phyloP scores from a whole-genome alignment of 495 filamentous ascomycete species.

The Podospora comata region DNA sequence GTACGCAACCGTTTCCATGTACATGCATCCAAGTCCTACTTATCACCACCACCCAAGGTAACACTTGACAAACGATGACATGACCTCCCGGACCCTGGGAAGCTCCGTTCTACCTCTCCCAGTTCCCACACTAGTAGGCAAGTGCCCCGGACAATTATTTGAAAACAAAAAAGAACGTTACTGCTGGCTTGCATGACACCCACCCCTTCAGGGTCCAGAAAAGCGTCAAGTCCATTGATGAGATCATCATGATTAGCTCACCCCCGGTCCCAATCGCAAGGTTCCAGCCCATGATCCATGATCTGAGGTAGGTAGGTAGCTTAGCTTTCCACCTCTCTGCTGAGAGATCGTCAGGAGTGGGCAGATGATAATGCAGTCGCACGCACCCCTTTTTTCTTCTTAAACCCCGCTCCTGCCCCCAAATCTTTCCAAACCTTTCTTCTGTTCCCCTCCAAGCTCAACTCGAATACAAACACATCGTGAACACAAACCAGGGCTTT shows the following conservation, averaged over 20 bases:
- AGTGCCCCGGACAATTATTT: neutral
- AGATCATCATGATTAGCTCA: constrained; percentile 23
- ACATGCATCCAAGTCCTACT: neutral
- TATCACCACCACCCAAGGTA: neutral
- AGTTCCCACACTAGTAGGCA: neutral
- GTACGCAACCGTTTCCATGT: neutral
- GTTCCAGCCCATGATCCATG: neutral
- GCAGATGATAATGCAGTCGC: neutral
- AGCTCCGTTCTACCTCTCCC: neutral
- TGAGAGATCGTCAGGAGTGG: neutral
- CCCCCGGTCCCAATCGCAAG: neutral
- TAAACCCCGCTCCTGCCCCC: neutral
- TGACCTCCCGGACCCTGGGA: neutral
- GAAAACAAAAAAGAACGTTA: neutral
- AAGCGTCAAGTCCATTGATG: constrained; percentile 23
- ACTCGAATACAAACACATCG: neutral
- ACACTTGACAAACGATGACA: neutral
- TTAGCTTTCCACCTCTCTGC: neutral
- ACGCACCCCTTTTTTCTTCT: neutral
- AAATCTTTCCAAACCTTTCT: neutral
- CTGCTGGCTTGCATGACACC: too few species aligned
- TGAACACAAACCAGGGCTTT: neutral
- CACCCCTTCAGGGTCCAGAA: neutral
- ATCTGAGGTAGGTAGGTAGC: neutral
- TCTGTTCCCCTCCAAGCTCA: neutral